phyloP scores from a whole-genome alignment of 805 yeast species.

The Suhomyces xylopsoci region DNA sequence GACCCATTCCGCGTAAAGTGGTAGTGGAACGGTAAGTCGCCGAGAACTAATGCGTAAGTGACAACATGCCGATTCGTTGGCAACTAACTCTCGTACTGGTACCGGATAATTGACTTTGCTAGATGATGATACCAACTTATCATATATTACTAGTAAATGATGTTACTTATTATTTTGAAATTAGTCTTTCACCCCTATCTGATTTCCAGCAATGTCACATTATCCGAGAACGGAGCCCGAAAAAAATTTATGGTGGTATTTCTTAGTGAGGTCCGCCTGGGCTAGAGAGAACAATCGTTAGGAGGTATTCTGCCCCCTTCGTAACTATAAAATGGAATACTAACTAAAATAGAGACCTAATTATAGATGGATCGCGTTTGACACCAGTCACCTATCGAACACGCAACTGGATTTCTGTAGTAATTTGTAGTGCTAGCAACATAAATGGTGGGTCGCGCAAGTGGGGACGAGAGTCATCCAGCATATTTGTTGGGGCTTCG shows the following conservation, averaged over 20 bases:
- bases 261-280: too few species aligned
- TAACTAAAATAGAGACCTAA: neutral
- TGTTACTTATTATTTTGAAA: slow-evolving; percentile 4
- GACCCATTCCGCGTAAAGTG: neutral
- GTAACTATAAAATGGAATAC: neutral
- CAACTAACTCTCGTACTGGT: neutral
- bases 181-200: slow-evolving; percentile 95
- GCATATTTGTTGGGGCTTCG: neutral
- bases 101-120: neutral
- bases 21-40: neutral
- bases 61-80: neutral
- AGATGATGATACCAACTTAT: slow-evolving; percentile 8
- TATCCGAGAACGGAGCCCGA: neutral
- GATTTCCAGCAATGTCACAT: slow-evolving; percentile 31
- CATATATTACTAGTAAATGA: slow-evolving; percentile 7
- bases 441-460: neutral
- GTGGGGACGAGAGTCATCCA: neutral
- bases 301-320: neutral
- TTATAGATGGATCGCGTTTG: neutral
- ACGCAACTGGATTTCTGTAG: neutral
- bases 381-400: neutral
- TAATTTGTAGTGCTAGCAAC: neutral
- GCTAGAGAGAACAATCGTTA: neutral
- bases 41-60: neutral
- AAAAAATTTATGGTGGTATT: neutral